These are phyloP conservation scores for Chaetoceros tenuissimus DNA, from an alignment of 108 stramenopile genomes.

Conservation along the genomic window DNA sequence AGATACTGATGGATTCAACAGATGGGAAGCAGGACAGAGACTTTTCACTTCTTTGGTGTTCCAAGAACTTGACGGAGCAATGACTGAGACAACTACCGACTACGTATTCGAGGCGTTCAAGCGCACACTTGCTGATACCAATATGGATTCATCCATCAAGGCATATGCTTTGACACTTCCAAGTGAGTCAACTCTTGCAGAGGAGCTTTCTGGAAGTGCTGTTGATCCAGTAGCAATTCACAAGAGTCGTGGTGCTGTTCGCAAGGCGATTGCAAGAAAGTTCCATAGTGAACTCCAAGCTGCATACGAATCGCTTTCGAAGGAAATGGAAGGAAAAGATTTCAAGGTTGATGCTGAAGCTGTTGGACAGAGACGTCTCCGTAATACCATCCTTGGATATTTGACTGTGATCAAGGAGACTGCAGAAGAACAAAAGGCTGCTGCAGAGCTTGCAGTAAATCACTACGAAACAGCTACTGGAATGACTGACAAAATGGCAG, in stretches of 20 bases:
- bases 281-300: constrained; percentile 41
- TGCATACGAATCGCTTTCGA: constrained; percentile 58
- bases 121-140: constrained; percentile 32
- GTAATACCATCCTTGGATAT: constrained; percentile 73
- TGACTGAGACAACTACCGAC: constrained; percentile 22
- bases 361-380: constrained; percentile 61
- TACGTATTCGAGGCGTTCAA: constrained; percentile 51
- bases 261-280: constrained; percentile 54
- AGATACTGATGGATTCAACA: constrained; percentile 75
- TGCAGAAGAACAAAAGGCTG: constrained; percentile 45
- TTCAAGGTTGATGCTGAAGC: constrained; percentile 59
- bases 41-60: constrained; percentile 32
- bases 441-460: constrained; percentile 40
- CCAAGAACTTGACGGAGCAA: constrained; percentile 29
- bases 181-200: constrained; percentile 58
- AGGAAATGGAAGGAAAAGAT: constrained; percentile 27
- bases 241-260: constrained; percentile 51
- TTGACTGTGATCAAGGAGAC: constrained; percentile 55
- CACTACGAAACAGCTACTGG: constrained; percentile 70
- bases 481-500: constrained; percentile 93
- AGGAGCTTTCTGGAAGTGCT: constrained; percentile 37
- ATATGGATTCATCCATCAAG: constrained; percentile 63
- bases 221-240: constrained; percentile 72
- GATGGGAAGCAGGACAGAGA: constrained; percentile 63
- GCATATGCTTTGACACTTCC: constrained; percentile 84